Percentiles rank a stretch among this genome's conserved stretches.
Evolutionary conservation across 139 green algal genomes (phyloP).

Genomic region (Haematococcus sp.): DNA sequence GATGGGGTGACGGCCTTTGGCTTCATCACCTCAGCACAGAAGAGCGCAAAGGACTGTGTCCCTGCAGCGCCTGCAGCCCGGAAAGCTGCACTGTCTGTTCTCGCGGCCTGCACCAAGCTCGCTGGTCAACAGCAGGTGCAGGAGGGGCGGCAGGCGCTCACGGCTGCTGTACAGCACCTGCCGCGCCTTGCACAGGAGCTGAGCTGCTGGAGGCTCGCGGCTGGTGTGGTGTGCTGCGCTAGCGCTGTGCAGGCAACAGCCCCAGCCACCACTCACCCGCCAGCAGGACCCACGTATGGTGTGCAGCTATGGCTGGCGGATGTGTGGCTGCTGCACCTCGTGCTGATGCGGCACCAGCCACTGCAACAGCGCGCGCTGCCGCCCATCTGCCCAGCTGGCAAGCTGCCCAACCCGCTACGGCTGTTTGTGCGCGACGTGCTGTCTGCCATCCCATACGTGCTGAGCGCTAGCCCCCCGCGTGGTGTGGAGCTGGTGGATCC

Average conservation of each 20-base stretch:
- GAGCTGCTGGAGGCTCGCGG: not conserved
- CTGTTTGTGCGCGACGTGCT: not conserved
- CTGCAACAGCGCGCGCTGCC: constrained; percentile 5
- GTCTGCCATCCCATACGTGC: not conserved
- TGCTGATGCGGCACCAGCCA: not conserved
- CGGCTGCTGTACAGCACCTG: not conserved
- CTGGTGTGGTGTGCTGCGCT: not conserved
- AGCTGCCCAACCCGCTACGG: not conserved
- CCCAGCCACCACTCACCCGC: not conserved
- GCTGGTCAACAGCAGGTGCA: not conserved
- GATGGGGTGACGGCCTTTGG: not conserved
- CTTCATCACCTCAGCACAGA: not conserved
- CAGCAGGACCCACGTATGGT: not conserved
- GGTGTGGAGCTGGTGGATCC: not conserved
- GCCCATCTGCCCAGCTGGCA: not conserved
- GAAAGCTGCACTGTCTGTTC: not conserved
- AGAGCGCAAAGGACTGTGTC: not conserved
- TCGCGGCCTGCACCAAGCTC: not conserved
- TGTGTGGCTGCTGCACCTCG: constrained; percentile 17
- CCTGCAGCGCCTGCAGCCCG: not conserved
- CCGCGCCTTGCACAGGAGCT: not conserved
- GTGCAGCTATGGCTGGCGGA: constrained; percentile 2
- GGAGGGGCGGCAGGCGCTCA: not conserved
- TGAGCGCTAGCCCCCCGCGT: not conserved
- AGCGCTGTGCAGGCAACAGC: not conserved